A percentile compares a stretch with the other conserved stretches of the same genome.
Conservation (phyloP, 129 eudicot species). For the Centella asiatica region DNA sequence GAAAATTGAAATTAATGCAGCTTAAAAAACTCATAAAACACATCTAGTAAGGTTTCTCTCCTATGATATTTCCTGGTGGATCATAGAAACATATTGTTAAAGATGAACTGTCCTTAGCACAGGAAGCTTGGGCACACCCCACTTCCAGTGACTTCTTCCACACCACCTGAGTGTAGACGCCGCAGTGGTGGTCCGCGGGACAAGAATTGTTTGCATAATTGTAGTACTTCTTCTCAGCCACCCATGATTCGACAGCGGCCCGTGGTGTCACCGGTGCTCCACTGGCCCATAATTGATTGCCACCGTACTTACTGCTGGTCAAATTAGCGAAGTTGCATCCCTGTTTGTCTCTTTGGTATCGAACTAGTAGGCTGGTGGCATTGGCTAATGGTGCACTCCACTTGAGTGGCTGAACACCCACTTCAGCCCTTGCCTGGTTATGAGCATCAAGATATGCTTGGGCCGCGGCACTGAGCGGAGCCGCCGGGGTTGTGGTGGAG, state of each 20-base stretch:
- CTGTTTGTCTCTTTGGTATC: constrained; percentile 59
- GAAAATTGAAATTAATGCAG: neutral
- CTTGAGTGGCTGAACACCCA: constrained; percentile 53
- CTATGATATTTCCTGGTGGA: constrained; percentile 86
- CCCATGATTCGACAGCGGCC: constrained; percentile 62
- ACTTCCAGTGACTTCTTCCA: constrained; percentile 66
- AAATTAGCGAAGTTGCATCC: constrained; percentile 65
- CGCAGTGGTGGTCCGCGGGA: constrained; percentile 51
- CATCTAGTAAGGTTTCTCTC: constrained; percentile 68
- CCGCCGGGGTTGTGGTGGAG: constrained; percentile 20
- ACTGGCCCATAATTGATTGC: constrained; percentile 64
- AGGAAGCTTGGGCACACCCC: constrained; percentile 70
- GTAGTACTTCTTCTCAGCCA: constrained; percentile 61
- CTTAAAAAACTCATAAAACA: no score
- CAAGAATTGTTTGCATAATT: constrained; percentile 56
- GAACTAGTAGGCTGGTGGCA: constrained; percentile 51
- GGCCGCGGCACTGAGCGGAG: constrained; percentile 22
- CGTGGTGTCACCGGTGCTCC: constrained; percentile 41
- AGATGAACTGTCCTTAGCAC: constrained; percentile 38
- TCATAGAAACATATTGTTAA: constrained; percentile 75
- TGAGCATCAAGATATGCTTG: constrained; percentile 65
- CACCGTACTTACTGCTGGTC: constrained; percentile 56
- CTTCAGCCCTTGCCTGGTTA: constrained; percentile 61
- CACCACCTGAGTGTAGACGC: constrained; percentile 92
- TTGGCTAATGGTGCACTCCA: constrained; percentile 64